Evolutionary conservation across 352 stramenopile species (phyloP).

Genomic region (Phytophthora meadii): DNA sequence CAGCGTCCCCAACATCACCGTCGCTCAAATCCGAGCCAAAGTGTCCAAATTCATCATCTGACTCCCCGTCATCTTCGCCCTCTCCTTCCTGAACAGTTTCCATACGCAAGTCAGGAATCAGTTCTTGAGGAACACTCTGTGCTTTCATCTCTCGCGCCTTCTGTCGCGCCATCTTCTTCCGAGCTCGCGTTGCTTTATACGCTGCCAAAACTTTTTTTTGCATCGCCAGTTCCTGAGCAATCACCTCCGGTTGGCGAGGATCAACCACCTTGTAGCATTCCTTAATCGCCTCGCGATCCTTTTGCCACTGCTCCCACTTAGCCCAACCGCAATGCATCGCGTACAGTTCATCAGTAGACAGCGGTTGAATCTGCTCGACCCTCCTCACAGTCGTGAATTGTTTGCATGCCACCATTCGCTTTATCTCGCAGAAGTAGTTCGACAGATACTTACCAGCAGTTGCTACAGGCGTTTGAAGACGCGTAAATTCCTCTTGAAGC

Average conservation of each 20-base stretch:
- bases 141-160: conserved; percentile 57
- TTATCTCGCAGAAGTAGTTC: conserved; percentile 34
- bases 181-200: conserved; percentile 66
- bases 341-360: conserved; percentile 38
- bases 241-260: conserved; percentile 52
- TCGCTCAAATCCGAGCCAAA: conserved; percentile 58
- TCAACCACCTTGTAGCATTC: conserved; percentile 74
- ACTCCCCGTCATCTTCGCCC: conserved; percentile 40
- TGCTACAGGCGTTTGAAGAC: conserved; percentile 47
- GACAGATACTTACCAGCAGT: conserved; percentile 56
- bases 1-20: conserved; percentile 46
- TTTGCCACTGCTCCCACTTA: conserved; percentile 60
- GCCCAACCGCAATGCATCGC: conserved; percentile 49
- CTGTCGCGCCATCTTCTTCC: conserved; percentile 68
- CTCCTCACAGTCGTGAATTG: conserved; percentile 59
- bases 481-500: conserved; percentile 42
- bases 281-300: conserved; percentile 61
- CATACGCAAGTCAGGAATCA: conserved; percentile 46
- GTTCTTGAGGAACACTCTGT: conserved; percentile 27
- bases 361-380: conserved; percentile 52
- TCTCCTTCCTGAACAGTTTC: conserved; percentile 64
- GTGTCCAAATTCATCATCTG: conserved; percentile 57
- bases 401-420: conserved; percentile 7
- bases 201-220: conserved; percentile 75
- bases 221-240: conserved; percentile 58